Percentiles rank a stretch among this genome's conserved stretches.
phyloP scores from a whole-genome alignment of 305 asterid species.

The Solanum aculeatissimum region DNA sequence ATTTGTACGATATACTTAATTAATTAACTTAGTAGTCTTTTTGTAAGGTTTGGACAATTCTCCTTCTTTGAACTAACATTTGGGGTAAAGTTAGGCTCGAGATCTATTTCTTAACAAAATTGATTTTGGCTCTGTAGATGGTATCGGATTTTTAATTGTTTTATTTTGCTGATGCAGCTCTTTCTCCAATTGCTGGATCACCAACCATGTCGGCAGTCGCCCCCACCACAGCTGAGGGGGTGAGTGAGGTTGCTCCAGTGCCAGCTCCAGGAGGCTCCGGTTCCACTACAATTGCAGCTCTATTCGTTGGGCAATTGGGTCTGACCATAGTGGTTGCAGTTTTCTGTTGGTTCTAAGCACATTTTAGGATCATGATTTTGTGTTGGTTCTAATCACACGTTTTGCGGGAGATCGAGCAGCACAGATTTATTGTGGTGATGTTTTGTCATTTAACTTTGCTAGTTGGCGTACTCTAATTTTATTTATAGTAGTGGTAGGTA shows the following conservation, averaged over 20 bases:
- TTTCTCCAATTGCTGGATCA: conserved; percentile 35
- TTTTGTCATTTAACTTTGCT: not conserved
- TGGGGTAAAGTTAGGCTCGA: not conserved
- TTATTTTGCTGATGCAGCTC: conserved; percentile 21
- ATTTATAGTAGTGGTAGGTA: not conserved
- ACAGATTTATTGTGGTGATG: conserved; percentile 6
- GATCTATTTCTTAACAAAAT: not conserved
- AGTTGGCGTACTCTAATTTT: not conserved
- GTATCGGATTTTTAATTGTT: not conserved
- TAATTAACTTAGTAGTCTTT: not conserved
- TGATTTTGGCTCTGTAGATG: not conserved
- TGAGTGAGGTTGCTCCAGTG: conserved; percentile 21
- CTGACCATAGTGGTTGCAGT: conserved; percentile 6
- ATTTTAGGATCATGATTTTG: not conserved
- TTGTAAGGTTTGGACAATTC: not conserved
- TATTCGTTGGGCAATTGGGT: conserved; percentile 8
- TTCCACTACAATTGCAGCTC: conserved; percentile 14
- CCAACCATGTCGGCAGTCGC: conserved; percentile 32
- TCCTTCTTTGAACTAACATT: not conserved
- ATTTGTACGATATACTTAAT: not conserved
- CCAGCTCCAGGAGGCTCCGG: conserved; percentile 32
- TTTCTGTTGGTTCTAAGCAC: conserved; percentile 24
- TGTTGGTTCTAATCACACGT: not conserved
- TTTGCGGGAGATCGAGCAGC: not conserved
- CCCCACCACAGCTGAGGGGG: conserved; percentile 22